These are phyloP conservation scores for Talaromyces adpressus DNA, from an alignment of 495 filamentous ascomycete genomes.

Conservation along the genomic window DNA sequence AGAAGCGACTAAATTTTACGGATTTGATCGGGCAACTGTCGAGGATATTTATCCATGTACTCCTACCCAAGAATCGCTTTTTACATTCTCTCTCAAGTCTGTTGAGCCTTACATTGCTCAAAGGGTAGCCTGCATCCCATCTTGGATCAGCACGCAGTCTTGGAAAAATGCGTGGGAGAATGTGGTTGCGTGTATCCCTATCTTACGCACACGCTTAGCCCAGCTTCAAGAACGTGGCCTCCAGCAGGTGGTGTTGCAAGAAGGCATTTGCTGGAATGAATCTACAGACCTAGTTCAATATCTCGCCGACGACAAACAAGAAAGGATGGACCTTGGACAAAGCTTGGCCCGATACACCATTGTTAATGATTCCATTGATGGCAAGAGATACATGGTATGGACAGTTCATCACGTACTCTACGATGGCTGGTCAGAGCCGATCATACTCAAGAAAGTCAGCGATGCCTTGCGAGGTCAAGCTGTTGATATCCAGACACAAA, in stretches of 20 bases:
- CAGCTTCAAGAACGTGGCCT: slow-evolving; percentile 46
- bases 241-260: slow-evolving; percentile 51
- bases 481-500: slow-evolving; percentile 18
- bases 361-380: slow-evolving; percentile 25
- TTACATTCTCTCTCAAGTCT: slow-evolving; percentile 52
- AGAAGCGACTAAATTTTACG: slow-evolving; percentile 21
- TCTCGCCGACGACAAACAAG: slow-evolving; percentile 36
- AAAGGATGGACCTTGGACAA: slow-evolving; percentile 48
- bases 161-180: slow-evolving; percentile 45
- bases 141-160: slow-evolving; percentile 21
- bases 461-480: slow-evolving; percentile 20
- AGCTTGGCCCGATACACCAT: slow-evolving; percentile 49
- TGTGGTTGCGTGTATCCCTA: slow-evolving; percentile 38
- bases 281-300: slow-evolving; percentile 39
- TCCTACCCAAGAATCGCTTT: slow-evolving; percentile 56
- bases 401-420: slow-evolving; percentile 65
- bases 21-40: slow-evolving; percentile 22
- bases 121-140: slow-evolving; percentile 35
- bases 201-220: slow-evolving; percentile 55
- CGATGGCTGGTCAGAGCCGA: slow-evolving; percentile 57
- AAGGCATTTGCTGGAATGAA: slow-evolving; percentile 32
- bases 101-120: slow-evolving; percentile 53
- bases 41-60: slow-evolving; percentile 55
- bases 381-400: slow-evolving; percentile 44
- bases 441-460: slow-evolving; percentile 49